Base-by-base conservation (phyloP, 148 eudicot species). In the Rhododendron molle region DNA sequence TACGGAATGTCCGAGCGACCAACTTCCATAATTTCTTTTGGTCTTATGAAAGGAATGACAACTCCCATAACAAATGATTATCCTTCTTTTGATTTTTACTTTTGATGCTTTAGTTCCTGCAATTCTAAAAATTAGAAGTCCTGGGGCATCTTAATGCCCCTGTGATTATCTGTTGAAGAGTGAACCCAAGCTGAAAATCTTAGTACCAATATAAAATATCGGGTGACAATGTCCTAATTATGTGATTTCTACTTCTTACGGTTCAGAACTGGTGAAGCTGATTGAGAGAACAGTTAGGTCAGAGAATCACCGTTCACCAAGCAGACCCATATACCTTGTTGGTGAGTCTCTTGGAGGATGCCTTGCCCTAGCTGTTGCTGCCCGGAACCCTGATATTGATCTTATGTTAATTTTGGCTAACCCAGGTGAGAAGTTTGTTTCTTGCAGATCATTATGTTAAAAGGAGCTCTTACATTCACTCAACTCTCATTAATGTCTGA, bases 331-430 rank as follows among this genome's bases (percentile, higher is more conserved):
- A 89, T 93, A 93, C 86, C 91, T 93, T 89, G 94, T 93, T 85
- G 95, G 95, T 83, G 92, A 93, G 72, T 92, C 94, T 9, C 43
- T 93, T 73, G 95, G 95, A 85, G 95, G 88, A 58, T 93, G 95
- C 84, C 91, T 93, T 82, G 95, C 94, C 52, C 85, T 93, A 49
- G 89, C 90, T 72, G 92, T 93, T 88, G 95, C 94, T 43, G 94
- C 94, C 26, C 90, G 87, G 54, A 92, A 92, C 84, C 93, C 92
- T 82, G 86, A 87, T 86, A 60, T 92, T 73, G 95, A 93, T 89
- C 88, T 93, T 87, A 80, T 93, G 20, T 90, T 95, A 21, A 90
- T 95, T 81, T 83, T 95, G 90, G 95, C 95, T 36, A 95, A 94
- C 81, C 96, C 98, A 84, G 98, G 98, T 95, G 81, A 80, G 83